Evolutionary conservation across 2,329 filamentous ascomycete species (phyloP).

Genomic region (Aspergillus texensis): DNA sequence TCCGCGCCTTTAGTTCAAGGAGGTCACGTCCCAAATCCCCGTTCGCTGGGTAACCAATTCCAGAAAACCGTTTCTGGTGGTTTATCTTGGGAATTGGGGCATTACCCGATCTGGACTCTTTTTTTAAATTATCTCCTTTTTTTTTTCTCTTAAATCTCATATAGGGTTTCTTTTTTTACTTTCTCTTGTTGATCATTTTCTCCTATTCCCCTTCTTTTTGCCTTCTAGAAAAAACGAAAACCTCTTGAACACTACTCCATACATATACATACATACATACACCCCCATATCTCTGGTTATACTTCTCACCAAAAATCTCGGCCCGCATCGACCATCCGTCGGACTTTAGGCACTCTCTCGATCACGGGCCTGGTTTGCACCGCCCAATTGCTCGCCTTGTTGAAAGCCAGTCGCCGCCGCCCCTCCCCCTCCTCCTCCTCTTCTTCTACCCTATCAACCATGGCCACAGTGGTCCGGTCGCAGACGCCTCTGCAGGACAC

Average conservation of each 20-base stretch:
- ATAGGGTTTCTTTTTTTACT: constrained; percentile 5
- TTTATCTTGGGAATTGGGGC: constrained; percentile 7
- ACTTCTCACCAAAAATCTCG: constrained; percentile 9
- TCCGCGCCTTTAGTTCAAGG: background rate
- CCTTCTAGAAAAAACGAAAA: constrained; percentile 3
- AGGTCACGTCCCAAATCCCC: constrained; percentile 7
- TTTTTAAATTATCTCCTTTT: constrained; percentile 15
- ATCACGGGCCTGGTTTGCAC: constrained; percentile 22
- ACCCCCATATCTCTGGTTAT: background rate
- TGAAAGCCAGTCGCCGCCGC: constrained; percentile 8
- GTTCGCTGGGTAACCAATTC: constrained; percentile 38
- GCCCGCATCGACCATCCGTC: constrained; percentile 13
- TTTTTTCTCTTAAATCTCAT: constrained; percentile 9
- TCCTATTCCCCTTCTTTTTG: constrained; percentile 5
- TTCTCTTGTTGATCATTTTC: constrained; percentile 7
- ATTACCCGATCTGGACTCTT: constrained; percentile 10
- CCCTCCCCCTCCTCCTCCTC: background rate
- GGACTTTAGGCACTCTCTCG: constrained; percentile 13
- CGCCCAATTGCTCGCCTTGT: constrained; percentile 15
- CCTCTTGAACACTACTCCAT: constrained; percentile 5
- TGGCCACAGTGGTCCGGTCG: constrained; percentile 42
- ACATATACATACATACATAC: background rate
- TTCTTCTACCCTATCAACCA: constrained; percentile 26
- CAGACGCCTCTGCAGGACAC: constrained; percentile 44
- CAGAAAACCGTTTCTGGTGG: constrained; percentile 6